These are phyloP conservation scores for Tulasnella sp. DNA, from an alignment of 768 basidiomycete genomes.

Conservation along the genomic window DNA sequence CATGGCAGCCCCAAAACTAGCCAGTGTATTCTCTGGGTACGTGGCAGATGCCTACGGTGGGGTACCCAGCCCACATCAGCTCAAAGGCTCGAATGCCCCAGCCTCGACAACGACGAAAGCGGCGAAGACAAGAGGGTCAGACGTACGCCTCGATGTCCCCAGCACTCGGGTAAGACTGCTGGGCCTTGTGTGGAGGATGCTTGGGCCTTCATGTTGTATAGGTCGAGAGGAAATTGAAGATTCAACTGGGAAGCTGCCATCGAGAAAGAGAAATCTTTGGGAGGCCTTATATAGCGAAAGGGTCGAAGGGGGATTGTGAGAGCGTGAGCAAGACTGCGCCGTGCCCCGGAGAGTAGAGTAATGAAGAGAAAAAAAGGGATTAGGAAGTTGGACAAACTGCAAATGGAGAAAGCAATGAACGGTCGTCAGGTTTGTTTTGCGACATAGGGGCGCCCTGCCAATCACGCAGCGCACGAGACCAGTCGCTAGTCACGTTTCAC, in stretches of 20 bases:
- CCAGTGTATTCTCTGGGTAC: slow-evolving; percentile 90
- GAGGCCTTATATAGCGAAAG: not conserved
- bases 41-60: slow-evolving; percentile 55
- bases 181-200: not conserved
- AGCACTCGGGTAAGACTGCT: slow-evolving; percentile 51
- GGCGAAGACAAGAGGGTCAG: not conserved
- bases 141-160: slow-evolving; percentile 61
- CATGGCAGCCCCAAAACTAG: slow-evolving; percentile 90
- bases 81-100: slow-evolving; percentile 1
- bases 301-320: not conserved
- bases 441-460: too few species aligned
- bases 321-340: not conserved
- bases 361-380: not conserved
- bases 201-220: not conserved
- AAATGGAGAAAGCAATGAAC: too few species aligned
- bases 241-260: slow-evolving; percentile 8
- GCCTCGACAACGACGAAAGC: not conserved
- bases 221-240: not conserved
- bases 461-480: not conserved
- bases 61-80: slow-evolving; percentile 2
- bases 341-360: too few species aligned
- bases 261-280: not conserved
- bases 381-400: not conserved
- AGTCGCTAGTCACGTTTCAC: not conserved
- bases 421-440: too few species aligned